phyloP scores from a whole-genome alignment of 306 rosid species.

The Trichosanthes truncata region DNA sequence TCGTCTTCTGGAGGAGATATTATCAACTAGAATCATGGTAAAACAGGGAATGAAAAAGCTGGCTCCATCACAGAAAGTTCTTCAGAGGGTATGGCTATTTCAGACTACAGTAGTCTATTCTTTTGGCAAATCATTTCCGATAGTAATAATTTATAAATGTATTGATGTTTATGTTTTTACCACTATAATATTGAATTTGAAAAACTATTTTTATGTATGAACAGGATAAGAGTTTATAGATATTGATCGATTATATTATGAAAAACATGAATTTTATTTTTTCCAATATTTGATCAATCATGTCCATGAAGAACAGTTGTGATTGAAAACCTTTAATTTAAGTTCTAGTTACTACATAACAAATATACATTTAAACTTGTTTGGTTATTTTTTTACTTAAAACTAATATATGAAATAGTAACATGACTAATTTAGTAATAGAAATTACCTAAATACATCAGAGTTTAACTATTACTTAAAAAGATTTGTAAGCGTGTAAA shows the following conservation, averaged over 20 bases:
- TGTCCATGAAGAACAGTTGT: neutral
- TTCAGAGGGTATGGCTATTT: constrained; percentile 60
- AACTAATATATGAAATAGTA: neutral
- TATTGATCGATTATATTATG: neutral
- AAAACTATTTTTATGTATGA: neutral
- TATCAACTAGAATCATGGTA: constrained; percentile 90
- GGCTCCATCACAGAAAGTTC: constrained; percentile 64
- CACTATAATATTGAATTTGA: neutral
- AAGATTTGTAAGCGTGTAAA: neutral
- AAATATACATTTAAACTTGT: neutral
- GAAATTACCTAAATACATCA: neutral
- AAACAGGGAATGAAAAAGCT: constrained; percentile 81
- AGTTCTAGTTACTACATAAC: neutral
- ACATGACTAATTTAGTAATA: neutral
- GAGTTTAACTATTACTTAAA: neutral
- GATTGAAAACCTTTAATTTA: neutral
- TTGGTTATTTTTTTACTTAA: neutral
- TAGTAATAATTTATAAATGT: neutral
- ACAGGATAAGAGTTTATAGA: neutral
- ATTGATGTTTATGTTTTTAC: neutral
- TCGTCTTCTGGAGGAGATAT: constrained; percentile 78
- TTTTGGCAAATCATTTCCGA: neutral
- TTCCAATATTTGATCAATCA: neutral
- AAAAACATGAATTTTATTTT: neutral
- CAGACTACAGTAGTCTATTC: neutral